These are phyloP conservation scores for Cylindricascospora bacillispora DNA, from an alignment of 1,139 yeast genomes.

Conservation along the genomic window DNA sequence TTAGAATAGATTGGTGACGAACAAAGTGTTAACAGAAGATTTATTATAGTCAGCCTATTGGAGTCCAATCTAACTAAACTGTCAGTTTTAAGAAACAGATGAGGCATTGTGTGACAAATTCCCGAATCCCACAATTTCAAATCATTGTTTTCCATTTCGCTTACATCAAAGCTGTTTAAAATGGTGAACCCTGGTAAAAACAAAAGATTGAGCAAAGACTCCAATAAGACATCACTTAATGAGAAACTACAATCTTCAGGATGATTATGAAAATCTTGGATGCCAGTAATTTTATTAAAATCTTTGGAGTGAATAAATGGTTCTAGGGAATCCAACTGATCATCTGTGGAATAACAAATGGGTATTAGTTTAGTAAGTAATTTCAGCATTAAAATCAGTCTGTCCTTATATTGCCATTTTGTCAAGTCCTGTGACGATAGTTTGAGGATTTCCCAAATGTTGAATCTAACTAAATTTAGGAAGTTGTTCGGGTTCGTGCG, in stretches of 20 bases:
- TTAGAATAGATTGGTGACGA: slow-evolving; percentile 46
- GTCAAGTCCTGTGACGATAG: too few species aligned
- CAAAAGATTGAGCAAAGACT: slow-evolving; percentile 37
- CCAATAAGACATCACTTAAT: slow-evolving; percentile 40
- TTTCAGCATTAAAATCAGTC: too few species aligned
- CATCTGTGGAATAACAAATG: too few species aligned
- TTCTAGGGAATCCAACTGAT: too few species aligned
- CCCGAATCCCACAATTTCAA: slow-evolving; percentile 14
- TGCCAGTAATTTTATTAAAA: too few species aligned
- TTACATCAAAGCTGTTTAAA: slow-evolving; percentile 33
- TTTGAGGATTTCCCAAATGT: too few species aligned
- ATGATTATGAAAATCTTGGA: background rate
- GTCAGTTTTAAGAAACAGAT: slow-evolving; percentile 30
- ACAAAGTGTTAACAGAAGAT: slow-evolving; percentile 48
- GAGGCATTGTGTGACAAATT: slow-evolving; percentile 9
- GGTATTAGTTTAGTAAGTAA: too few species aligned
- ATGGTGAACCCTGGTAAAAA: slow-evolving; percentile 38
- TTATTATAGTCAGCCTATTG: slow-evolving; percentile 54
- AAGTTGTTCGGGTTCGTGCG: too few species aligned
- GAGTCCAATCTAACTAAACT: slow-evolving; percentile 50
- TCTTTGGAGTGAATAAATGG: too few species aligned
- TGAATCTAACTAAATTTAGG: too few species aligned
- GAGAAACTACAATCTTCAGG: slow-evolving; percentile 15
- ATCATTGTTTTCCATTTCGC: slow-evolving; percentile 1
- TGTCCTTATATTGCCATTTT: too few species aligned